Base-by-base conservation (phyloP, 805 yeast species). In the Ogataea methanolica region DNA sequence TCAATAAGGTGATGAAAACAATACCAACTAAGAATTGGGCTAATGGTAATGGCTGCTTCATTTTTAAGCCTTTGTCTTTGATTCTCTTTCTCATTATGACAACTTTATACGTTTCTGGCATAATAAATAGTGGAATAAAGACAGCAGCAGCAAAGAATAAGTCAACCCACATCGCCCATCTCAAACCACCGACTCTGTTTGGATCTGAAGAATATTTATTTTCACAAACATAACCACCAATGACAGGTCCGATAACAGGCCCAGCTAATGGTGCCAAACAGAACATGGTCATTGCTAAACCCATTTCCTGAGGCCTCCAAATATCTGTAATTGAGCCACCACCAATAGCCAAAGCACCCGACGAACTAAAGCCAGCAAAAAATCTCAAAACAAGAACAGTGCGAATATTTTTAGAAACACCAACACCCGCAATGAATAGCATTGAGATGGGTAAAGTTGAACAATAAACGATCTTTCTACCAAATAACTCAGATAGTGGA, bases 251-350 rank as follows among this genome's bases (percentile, higher is more conserved):
- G 39, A 83, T 64, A 36, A 83, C 84, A 2, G 95, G 96, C 45
- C 96, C 96, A 61, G 83, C 72, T 55, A 88, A 83, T 21, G 94
- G 90, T 12, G 90, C 86, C 47, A 85, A 66, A 63, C 91, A 83
- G 68, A 85, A 87, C n/a, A 82, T 66, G 3, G 86, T 78, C 82
- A 86, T 78, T n/a, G 95, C 90, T 4, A 82, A 56, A 15, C 89
- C 85, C 60, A 82, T 67, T 60, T 81, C 80, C 38, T 77, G 75
- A 33, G 82, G 79, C 19, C 73, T 76, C 82, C 91, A 89, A 42
- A 88, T 66, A 67, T 89, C 96, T 46, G 83, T 70, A 51, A 89
- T 79, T 5, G 94, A 82, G 53, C 96, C 97, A 45, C 91, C 89
- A 12, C 89, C 92, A 54, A 87, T 80, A 9, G 96, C 83, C 68